Conservation (phyloP, 495 filamentous ascomycete species). For the Articulospora tetracladia region DNA sequence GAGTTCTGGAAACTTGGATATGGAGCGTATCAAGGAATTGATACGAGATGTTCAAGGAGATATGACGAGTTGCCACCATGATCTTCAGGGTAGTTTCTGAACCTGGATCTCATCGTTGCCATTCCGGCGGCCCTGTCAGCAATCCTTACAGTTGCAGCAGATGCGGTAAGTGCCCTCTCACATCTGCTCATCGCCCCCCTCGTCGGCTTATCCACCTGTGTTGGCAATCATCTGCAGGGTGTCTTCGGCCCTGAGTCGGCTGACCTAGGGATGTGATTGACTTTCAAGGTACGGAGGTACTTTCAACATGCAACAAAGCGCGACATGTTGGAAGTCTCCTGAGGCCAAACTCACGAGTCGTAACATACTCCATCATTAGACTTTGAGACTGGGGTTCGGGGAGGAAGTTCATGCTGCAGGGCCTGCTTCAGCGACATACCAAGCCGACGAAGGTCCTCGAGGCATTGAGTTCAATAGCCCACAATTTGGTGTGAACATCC, state of each 20-base stretch:
- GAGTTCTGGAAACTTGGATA: background rate
- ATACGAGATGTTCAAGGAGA: background rate
- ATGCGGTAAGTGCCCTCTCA: background rate
- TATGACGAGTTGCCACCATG: background rate
- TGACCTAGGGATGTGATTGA: background rate
- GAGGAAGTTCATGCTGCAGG: too few relatives aligned
- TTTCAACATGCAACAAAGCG: background rate
- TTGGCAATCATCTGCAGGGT: background rate
- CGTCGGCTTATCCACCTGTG: background rate
- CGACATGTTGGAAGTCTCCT: background rate
- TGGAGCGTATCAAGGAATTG: background rate
- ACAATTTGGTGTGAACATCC: too few relatives aligned
- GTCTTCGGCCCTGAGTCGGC: background rate
- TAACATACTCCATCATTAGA: background rate
- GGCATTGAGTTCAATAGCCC: too few relatives aligned
- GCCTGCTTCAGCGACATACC: too few relatives aligned
- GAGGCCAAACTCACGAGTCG: background rate
- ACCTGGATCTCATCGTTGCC: background rate
- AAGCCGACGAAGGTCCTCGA: too few relatives aligned
- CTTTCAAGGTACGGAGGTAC: background rate
- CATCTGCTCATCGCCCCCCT: background rate
- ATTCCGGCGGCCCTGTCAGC: background rate
- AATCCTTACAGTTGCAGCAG: background rate
- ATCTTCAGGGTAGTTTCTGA: background rate
- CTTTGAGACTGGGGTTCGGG: background rate